Evolutionary conservation across 1,284 basidiomycete genomes (phyloP), one percentile per base, ranked within the genome.

Genomic region (Naganishia albida): DNA sequence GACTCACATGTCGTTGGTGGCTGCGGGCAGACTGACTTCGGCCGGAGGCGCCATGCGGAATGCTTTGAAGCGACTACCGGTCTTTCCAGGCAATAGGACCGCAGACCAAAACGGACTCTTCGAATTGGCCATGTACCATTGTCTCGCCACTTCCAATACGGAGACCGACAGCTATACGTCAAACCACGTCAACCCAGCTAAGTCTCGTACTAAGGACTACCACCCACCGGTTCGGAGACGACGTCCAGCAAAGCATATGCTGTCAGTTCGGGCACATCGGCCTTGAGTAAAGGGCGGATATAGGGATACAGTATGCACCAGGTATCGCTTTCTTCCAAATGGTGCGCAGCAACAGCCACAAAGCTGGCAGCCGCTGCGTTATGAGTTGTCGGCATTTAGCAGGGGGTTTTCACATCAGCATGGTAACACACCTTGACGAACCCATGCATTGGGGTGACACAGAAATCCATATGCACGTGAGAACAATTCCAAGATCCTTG

Each of bases 261-360:
- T 55, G 89, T 85, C 48, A 98, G 85, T 1, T 84, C 82, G 7
- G 83, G 84, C n/a, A 98, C 82, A 72, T 99, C 96, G 0, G 88
- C 90, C 51, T 88, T 88, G 48, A 99, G 81, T 64, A 94, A 86
- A 67, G 92, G 88, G 43, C 91, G 85, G 43, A 99, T 78, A 0
- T 89, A 89, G 0, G 95, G 94, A 72, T 99, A 99, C 2, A 98
- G 78, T 49, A 97, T 91, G 72, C 93, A 95, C 96, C 96, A 99
- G 12, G 91, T 87, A 73, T 99, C 96, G 49, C 90, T 91, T 1
- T 82, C 77, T 0, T 89, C 88, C 8, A 95, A 83, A 67, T 88
- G 86, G 52, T 87, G 86, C 1, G 90, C 88, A 7, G 90, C 87
- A 1, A 90, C 87, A 0, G 91, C 87, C 52, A 99, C 88, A 74